phyloP scores from a whole-genome alignment of 768 basidiomycete species.

The Lyophyllum shimeji region DNA sequence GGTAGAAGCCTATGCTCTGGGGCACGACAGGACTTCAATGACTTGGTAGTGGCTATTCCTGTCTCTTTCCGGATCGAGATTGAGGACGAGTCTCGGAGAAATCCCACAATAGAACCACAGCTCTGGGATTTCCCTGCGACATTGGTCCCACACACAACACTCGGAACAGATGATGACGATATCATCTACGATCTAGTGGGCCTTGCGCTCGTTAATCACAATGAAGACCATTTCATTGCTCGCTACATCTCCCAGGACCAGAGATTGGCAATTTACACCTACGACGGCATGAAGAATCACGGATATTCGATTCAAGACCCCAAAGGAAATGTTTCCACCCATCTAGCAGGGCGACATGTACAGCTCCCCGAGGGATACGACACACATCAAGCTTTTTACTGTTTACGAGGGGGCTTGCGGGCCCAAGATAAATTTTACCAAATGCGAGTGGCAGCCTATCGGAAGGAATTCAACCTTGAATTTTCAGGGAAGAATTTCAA shows the following conservation, averaged over 20 bases:
- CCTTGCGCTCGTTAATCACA: background rate
- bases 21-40: background rate
- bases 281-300: slow-evolving; percentile 18
- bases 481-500: slow-evolving; percentile 5
- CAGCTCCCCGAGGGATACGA: slow-evolving; percentile 13
- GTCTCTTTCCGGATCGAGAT: slow-evolving; percentile 1
- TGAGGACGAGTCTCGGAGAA: background rate
- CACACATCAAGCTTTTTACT: slow-evolving; percentile 17
- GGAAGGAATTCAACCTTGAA: background rate
- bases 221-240: slow-evolving; percentile 10
- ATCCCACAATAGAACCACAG: background rate
- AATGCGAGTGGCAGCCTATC: background rate
- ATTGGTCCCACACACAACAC: background rate
- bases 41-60: background rate
- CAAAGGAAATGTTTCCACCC: slow-evolving; percentile 2
- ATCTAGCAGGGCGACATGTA: slow-evolving; percentile 11
- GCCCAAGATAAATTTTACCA: slow-evolving; percentile 18
- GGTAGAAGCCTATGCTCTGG: background rate
- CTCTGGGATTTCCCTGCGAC: background rate
- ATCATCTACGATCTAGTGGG: slow-evolving; percentile 1
- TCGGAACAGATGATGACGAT: background rate
- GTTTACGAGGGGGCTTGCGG: slow-evolving; percentile 15
- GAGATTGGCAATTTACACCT: slow-evolving; percentile 19
- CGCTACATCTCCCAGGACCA: slow-evolving; percentile 14
- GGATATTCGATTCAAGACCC: slow-evolving; percentile 13